Evolutionary conservation across 148 eudicot genomes (phyloP).

Genomic region (Cornus controversa): DNA sequence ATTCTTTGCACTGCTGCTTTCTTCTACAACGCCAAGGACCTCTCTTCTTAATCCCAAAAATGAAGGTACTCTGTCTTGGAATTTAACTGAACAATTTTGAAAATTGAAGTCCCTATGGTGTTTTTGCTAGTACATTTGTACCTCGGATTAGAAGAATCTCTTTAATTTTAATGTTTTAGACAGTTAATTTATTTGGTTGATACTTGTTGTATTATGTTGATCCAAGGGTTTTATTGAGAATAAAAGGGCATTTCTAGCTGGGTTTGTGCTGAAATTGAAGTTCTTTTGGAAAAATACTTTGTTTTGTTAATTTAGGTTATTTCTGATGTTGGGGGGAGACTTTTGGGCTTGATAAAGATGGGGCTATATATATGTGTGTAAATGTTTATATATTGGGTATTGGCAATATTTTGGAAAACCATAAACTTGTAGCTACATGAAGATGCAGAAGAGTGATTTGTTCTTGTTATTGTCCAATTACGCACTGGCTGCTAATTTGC

Average conservation of each 20-base stretch:
- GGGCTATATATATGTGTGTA: too few relatives aligned
- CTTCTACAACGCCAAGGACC: slow-evolving; percentile 54
- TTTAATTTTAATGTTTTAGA: neutral
- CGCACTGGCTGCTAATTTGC: neutral
- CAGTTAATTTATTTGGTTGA: neutral
- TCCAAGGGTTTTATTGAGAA: neutral
- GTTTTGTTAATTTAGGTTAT: neutral
- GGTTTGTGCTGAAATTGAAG: neutral
- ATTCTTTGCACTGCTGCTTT: slow-evolving; percentile 68
- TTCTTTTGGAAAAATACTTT: neutral
- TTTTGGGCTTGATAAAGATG: too few relatives aligned
- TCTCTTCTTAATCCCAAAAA: slow-evolving; percentile 17
- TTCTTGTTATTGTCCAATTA: neutral
- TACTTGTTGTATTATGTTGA: neutral
- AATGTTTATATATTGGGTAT: neutral
- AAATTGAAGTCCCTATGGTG: neutral
- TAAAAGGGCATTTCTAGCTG: neutral
- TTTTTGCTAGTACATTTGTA: neutral
- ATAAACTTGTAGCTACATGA: neutral
- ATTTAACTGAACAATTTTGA: neutral
- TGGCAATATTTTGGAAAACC: neutral
- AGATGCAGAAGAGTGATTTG: neutral
- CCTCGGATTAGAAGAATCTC: neutral
- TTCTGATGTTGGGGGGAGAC: neutral
- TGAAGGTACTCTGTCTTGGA: slow-evolving; percentile 4